These are phyloP conservation scores for Onygenales sp. DNA, from an alignment of 2,329 filamentous ascomycete genomes.

Conservation along the genomic window DNA sequence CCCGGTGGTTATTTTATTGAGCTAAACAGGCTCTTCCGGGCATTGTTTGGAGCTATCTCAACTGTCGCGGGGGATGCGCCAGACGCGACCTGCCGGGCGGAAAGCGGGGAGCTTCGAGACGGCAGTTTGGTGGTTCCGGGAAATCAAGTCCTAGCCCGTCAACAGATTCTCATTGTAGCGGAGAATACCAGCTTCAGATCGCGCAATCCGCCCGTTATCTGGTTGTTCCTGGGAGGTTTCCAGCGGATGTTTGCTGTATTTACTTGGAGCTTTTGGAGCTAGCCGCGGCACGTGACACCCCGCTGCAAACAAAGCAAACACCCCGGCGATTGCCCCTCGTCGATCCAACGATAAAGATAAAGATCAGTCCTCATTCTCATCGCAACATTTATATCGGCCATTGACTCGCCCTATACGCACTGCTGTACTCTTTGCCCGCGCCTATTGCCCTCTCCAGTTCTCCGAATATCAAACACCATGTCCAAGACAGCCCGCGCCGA, in stretches of 20 bases:
- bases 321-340: constrained; percentile 7
- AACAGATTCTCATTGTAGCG: no score
- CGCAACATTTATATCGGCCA: constrained; percentile 3
- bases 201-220: no score
- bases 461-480: constrained; percentile 34
- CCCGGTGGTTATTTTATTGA: neutral
- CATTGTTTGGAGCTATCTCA: neutral
- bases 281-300: neutral
- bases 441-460: neutral
- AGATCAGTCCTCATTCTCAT: constrained; percentile 6
- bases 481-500: constrained; percentile 60
- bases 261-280: neutral
- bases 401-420: neutral
- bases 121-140: no score
- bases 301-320: constrained; percentile 22
- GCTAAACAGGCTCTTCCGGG: neutral
- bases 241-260: neutral
- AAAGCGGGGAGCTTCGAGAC: no score
- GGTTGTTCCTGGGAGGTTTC: neutral
- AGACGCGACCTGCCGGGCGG: no score
- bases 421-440: neutral
- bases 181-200: neutral
- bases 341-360: neutral
- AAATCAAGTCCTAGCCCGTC: no score
- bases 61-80: no score